Conservation (phyloP, 106 monocot species). For the Phalaenopsis aphrodite region DNA sequence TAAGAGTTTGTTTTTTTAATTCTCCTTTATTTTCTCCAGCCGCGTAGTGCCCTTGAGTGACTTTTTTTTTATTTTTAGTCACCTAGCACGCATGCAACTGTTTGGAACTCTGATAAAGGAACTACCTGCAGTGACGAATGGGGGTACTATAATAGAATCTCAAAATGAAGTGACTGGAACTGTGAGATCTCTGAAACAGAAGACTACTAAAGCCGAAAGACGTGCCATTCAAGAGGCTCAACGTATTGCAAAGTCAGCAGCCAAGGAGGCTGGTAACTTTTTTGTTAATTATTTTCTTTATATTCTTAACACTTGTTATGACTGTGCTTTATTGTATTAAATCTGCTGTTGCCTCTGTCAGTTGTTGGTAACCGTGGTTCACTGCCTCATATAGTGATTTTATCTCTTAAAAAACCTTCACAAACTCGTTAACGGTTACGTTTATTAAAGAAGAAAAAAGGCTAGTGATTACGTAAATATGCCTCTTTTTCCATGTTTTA, state of each 20-base stretch:
- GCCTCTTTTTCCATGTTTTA: no score
- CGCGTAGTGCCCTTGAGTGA: no score
- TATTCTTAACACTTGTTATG: neutral
- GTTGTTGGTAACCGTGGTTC: neutral
- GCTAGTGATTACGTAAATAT: no score
- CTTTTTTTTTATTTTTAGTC: no score
- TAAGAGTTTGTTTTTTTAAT: no score
- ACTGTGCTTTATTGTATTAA: neutral
- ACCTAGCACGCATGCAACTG: neutral
- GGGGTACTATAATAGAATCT: conserved; percentile 23
- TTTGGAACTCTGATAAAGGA: neutral
- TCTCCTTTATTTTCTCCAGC: no score
- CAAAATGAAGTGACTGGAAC: conserved; percentile 28
- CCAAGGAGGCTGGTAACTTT: conserved; percentile 50
- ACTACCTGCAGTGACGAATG: conserved; percentile 36
- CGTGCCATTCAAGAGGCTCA: conserved; percentile 79
- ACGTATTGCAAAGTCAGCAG: conserved; percentile 66
- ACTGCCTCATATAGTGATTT: neutral
- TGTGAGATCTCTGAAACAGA: conserved; percentile 37
- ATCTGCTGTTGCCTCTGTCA: neutral
- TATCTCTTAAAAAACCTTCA: neutral
- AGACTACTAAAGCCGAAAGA: conserved; percentile 68
- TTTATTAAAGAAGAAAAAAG: neutral
- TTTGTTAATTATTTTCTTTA: neutral
- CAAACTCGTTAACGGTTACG: neutral